Conservation (phyloP, 768 basidiomycete genomes). For the Rhodocollybia butyracea region DNA sequence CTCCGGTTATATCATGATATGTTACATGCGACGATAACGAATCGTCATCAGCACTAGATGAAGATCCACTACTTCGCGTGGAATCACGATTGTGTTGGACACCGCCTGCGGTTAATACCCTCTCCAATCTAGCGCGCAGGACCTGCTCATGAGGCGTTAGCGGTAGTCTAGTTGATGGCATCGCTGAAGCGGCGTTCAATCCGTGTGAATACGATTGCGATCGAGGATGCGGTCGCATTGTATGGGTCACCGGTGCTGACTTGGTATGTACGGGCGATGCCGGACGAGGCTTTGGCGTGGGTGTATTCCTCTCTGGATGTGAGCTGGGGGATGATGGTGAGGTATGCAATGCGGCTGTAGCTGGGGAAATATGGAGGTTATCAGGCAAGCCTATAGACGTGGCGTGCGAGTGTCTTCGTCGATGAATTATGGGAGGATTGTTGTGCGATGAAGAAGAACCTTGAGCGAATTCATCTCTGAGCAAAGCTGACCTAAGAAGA, state of each 20-base stretch:
- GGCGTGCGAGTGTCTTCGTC: constrained; percentile 1
- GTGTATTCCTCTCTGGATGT: not conserved
- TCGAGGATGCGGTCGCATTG: not conserved
- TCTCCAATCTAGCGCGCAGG: constrained; percentile 4
- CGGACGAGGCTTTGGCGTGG: constrained; percentile 2
- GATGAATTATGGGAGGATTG: not conserved
- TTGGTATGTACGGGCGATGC: constrained; percentile 1
- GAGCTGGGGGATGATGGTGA: not conserved
- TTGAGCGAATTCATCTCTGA: not conserved
- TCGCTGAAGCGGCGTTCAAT: not conserved
- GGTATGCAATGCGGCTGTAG: not conserved
- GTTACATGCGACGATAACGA: not conserved
- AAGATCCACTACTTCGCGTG: not conserved
- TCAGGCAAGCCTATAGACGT: not conserved
- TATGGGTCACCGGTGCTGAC: not conserved
- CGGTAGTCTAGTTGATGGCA: not conserved
- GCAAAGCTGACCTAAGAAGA: constrained; percentile 3
- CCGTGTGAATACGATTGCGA: not conserved
- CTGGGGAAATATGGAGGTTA: not conserved
- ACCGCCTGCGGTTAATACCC: not conserved
- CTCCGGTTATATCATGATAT: not conserved
- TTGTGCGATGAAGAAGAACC: not conserved
- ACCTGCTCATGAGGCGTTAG: constrained; percentile 6
- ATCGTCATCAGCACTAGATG: not conserved
- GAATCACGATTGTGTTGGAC: not conserved